Percentiles rank a stretch among this genome's conserved stretches.
These are phyloP conservation scores for Zalaria sp. DNA, from an alignment of 2,329 filamentous ascomycete genomes.

Conservation along the genomic window DNA sequence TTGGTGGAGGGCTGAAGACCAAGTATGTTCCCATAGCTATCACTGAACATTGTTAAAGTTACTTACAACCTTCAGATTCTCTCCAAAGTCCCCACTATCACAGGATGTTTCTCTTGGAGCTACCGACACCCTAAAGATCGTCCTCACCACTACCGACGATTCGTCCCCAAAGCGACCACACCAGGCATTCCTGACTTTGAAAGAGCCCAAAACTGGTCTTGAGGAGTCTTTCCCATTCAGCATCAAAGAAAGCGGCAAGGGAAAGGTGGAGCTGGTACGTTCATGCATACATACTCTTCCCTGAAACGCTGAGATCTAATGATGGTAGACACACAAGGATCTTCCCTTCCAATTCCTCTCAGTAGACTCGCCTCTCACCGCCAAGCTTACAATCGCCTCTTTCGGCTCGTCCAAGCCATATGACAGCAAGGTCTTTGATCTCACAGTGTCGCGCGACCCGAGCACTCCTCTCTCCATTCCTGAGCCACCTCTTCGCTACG, in stretches of 20 bases:
- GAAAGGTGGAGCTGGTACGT: slow-evolving; percentile 68
- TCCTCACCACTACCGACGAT: slow-evolving; percentile 67
- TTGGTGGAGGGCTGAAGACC: slow-evolving; percentile 41
- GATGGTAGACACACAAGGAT: slow-evolving; percentile 65
- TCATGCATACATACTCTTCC: background rate
- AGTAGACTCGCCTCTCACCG: slow-evolving; percentile 53
- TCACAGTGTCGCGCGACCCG: slow-evolving; percentile 52
- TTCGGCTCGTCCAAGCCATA: slow-evolving; percentile 63
- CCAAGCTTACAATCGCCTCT: slow-evolving; percentile 73
- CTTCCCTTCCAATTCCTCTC: slow-evolving; percentile 70
- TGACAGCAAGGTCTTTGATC: slow-evolving; percentile 56
- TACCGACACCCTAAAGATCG: slow-evolving; percentile 64
- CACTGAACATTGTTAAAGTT: slow-evolving; percentile 1
- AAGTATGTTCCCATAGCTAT: slow-evolving; percentile 23
- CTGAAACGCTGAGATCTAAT: slow-evolving; percentile 15
- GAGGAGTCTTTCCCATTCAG: slow-evolving; percentile 77
- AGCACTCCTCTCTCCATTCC: slow-evolving; percentile 44
- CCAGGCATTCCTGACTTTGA: slow-evolving; percentile 80
- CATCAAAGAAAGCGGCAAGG: slow-evolving; percentile 81
- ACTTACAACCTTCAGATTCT: slow-evolving; percentile 21
- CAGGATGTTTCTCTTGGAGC: slow-evolving; percentile 23
- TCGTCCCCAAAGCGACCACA: slow-evolving; percentile 73
- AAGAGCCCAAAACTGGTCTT: slow-evolving; percentile 58
- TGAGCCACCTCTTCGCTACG: slow-evolving; percentile 65
- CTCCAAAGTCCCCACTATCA: slow-evolving; percentile 41